A percentile compares a stretch with the other conserved stretches of the same genome.
Conservation (phyloP, 2,329 filamentous ascomycete species). For the Fusarium proliferatum region DNA sequence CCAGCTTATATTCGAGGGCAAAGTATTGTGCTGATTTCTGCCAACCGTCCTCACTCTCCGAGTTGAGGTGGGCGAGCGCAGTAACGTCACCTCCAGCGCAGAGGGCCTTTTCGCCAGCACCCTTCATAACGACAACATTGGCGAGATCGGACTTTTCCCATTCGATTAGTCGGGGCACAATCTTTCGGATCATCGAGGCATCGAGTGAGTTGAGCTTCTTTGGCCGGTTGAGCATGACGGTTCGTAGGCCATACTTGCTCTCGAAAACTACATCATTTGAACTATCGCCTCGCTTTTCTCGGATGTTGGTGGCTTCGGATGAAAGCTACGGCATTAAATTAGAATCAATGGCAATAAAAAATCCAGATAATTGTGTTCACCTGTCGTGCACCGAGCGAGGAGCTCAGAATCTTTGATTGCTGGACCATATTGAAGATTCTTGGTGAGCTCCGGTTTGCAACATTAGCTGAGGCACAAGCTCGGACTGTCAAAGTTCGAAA, state of each 20-base stretch:
- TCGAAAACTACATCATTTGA: slow-evolving; percentile 93
- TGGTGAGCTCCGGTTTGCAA: slow-evolving; percentile 56
- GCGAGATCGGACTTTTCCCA: slow-evolving; percentile 96
- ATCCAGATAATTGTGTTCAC: slow-evolving; percentile 34
- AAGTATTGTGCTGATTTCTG: slow-evolving; percentile 86
- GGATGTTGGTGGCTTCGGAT: slow-evolving; percentile 53
- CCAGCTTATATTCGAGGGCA: slow-evolving; percentile 92
- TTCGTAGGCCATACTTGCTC: slow-evolving; percentile 88
- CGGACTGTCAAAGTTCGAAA: slow-evolving; percentile 64
- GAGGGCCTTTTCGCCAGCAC: slow-evolving; percentile 84
- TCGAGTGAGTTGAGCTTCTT: slow-evolving; percentile 92
- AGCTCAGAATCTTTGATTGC: slow-evolving; percentile 76
- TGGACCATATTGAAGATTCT: slow-evolving; percentile 76
- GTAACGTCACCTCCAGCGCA: slow-evolving; percentile 95
- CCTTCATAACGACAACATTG: slow-evolving; percentile 92
- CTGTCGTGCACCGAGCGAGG: slow-evolving; percentile 59
- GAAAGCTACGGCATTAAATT: slow-evolving; percentile 48
- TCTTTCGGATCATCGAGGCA: slow-evolving; percentile 95
- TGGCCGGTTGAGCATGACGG: slow-evolving; percentile 93
- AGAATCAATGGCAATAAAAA: neutral
- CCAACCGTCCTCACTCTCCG: slow-evolving; percentile 74
- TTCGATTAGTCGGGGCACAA: slow-evolving; percentile 87
- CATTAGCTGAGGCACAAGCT: slow-evolving; percentile 63
- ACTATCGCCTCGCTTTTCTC: slow-evolving; percentile 75
- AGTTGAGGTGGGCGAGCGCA: slow-evolving; percentile 79